Conservation (phyloP, 257 asterid genomes). For the Vinca minor region DNA sequence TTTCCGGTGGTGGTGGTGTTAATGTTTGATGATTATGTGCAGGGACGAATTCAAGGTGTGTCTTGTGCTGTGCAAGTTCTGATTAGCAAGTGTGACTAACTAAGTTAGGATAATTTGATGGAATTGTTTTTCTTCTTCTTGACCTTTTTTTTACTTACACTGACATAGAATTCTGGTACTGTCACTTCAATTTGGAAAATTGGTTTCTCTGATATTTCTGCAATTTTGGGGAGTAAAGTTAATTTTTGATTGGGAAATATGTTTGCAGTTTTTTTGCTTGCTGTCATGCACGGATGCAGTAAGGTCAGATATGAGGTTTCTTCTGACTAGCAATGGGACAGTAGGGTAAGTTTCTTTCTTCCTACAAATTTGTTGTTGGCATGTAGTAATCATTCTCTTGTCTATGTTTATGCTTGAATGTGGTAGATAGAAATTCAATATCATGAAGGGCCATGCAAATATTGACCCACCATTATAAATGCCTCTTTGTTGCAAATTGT, state of each 20-base stretch:
- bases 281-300: constrained; percentile 32
- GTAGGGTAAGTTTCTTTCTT: constrained; percentile 23
- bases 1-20: not conserved
- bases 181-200: not conserved
- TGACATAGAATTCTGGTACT: not conserved
- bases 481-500: too few species aligned
- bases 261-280: constrained; percentile 40
- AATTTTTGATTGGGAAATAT: not conserved
- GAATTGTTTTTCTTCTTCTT: not conserved
- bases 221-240: not conserved
- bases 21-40: not conserved
- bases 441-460: too few species aligned
- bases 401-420: too few species aligned
- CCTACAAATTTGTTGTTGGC: not conserved
- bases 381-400: too few species aligned
- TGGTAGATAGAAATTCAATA: too few species aligned
- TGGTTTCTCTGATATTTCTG: not conserved
- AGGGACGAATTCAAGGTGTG: not conserved
- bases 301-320: constrained; percentile 35
- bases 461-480: too few species aligned
- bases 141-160: not conserved
- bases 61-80: not conserved
- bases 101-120: too few species aligned
- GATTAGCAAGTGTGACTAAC: too few species aligned
- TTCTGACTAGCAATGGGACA: constrained; percentile 25